phyloP scores from a whole-genome alignment of 75 land plant species.

The Selaginella moellendorffii region DNA sequence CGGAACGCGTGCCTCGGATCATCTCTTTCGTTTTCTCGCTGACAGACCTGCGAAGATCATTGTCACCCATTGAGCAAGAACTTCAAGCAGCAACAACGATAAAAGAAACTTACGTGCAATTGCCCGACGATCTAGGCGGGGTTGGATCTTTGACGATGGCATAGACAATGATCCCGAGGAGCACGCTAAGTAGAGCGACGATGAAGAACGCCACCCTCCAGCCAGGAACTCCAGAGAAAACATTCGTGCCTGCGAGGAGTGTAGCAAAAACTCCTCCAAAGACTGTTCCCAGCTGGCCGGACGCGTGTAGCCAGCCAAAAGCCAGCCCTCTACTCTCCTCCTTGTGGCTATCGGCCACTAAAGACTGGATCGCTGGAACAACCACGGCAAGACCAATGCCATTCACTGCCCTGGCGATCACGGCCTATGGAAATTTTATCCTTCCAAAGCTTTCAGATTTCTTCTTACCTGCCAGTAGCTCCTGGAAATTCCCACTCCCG shows the following conservation, averaged over 20 bases:
- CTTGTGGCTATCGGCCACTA: conserved; percentile 15
- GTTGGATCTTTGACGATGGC: not conserved
- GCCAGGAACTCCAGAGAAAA: conserved; percentile 10
- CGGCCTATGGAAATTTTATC: conserved; percentile 3
- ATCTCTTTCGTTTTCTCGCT: not conserved
- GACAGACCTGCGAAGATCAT: not conserved
- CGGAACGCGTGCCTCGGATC: not conserved
- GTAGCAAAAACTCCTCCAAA: conserved; percentile 19
- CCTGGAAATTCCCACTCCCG: conserved; percentile 51
- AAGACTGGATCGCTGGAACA: conserved; percentile 20
- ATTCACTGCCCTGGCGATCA: conserved; percentile 13
- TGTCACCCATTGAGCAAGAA: too few relatives aligned
- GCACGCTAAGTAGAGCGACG: conserved; percentile 13
- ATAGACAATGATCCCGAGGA: not conserved
- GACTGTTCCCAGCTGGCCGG: conserved; percentile 14
- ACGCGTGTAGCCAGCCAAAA: conserved; percentile 18
- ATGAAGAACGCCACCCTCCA: conserved; percentile 16
- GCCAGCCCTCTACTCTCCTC: conserved; percentile 13
- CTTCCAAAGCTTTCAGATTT: not conserved
- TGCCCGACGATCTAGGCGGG: not conserved
- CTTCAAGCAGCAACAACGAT: too few relatives aligned
- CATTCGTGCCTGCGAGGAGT: conserved; percentile 12
- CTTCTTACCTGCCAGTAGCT: conserved; percentile 49
- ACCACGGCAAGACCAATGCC: conserved; percentile 23
- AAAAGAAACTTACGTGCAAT: too few relatives aligned